Evolutionary conservation across 257 asterid species (phyloP).

Genomic region (Phtheirospermum japonicum): DNA sequence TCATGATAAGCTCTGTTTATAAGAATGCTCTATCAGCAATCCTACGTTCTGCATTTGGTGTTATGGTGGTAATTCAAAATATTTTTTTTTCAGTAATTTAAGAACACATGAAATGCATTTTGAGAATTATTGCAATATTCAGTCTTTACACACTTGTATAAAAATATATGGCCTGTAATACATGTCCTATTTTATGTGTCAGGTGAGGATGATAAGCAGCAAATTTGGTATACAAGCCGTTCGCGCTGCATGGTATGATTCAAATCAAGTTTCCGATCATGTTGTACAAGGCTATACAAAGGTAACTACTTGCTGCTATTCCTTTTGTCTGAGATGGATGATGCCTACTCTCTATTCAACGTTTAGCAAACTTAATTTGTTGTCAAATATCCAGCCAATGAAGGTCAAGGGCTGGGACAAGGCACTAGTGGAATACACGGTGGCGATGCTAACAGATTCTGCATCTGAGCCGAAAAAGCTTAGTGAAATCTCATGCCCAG

Average conservation of each 20-base stretch:
- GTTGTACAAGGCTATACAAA: slow-evolving; percentile 81
- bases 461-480: slow-evolving; percentile 52
- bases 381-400: slow-evolving; percentile 56
- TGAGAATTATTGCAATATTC: too few relatives aligned
- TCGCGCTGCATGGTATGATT: slow-evolving; percentile 77
- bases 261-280: slow-evolving; percentile 75
- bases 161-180: too few relatives aligned
- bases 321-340: slow-evolving; percentile 9
- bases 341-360: neutral
- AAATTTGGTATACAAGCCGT: slow-evolving; percentile 71
- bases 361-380: slow-evolving; percentile 18
- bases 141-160: neutral
- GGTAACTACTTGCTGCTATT: slow-evolving; percentile 44
- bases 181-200: slow-evolving; percentile 36
- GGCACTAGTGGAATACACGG: slow-evolving; percentile 76
- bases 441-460: slow-evolving; percentile 71
- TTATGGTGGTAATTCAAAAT: slow-evolving; percentile 51
- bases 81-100: too few relatives aligned
- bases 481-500: slow-evolving; percentile 82
- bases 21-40: slow-evolving; percentile 61
- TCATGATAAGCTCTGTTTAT: slow-evolving; percentile 54
- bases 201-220: slow-evolving; percentile 70
- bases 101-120: too few relatives aligned
- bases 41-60: slow-evolving; percentile 74
- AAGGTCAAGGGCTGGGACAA: slow-evolving; percentile 91